Percentiles rank a stretch among this genome's conserved stretches.
Evolutionary conservation across 1,284 basidiomycete genomes (phyloP).

Genomic region (Lentinus polychrous): DNA sequence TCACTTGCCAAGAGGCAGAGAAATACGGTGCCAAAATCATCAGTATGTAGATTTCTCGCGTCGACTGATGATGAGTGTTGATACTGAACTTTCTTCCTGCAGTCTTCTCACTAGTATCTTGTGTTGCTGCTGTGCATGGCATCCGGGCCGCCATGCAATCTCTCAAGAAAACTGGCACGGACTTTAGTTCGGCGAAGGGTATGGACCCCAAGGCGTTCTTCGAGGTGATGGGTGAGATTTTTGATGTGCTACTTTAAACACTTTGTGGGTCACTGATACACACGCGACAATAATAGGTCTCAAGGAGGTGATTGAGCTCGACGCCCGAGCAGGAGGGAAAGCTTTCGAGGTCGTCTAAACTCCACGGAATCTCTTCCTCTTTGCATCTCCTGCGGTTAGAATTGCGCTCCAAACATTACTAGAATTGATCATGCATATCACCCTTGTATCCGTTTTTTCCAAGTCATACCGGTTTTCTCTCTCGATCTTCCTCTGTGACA

Average conservation of each 20-base stretch:
- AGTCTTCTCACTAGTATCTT: slow-evolving; percentile 68
- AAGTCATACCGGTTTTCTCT: too few relatives aligned
- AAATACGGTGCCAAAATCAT: slow-evolving; percentile 68
- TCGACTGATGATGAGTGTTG: not conserved
- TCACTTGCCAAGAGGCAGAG: slow-evolving; percentile 64
- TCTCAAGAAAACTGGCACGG: slow-evolving; percentile 70
- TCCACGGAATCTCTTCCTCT: not conserved
- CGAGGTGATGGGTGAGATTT: slow-evolving; percentile 54
- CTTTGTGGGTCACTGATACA: not conserved
- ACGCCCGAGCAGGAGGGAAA: slow-evolving; percentile 52
- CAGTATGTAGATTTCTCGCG: slow-evolving; percentile 32
- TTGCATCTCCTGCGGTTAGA: not conserved
- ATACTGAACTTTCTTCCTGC: not conserved
- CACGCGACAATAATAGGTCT: slow-evolving; percentile 34
- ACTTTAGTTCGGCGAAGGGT: slow-evolving; percentile 58
- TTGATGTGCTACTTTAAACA: too few relatives aligned
- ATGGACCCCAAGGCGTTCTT: slow-evolving; percentile 77
- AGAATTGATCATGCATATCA: not conserved
- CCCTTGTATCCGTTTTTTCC: not conserved
- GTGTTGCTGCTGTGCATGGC: slow-evolving; percentile 66
- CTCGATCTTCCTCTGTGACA: too few relatives aligned
- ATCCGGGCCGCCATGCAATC: slow-evolving; percentile 68
- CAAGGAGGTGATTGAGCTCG: slow-evolving; percentile 48
- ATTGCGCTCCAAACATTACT: not conserved
- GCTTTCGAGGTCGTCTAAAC: slow-evolving; percentile 46